A percentile compares a stretch with the other conserved stretches of the same genome.
These are phyloP conservation scores for Naegleria gruberi DNA, from an alignment of 208 protist species.

Conservation along the genomic window DNA sequence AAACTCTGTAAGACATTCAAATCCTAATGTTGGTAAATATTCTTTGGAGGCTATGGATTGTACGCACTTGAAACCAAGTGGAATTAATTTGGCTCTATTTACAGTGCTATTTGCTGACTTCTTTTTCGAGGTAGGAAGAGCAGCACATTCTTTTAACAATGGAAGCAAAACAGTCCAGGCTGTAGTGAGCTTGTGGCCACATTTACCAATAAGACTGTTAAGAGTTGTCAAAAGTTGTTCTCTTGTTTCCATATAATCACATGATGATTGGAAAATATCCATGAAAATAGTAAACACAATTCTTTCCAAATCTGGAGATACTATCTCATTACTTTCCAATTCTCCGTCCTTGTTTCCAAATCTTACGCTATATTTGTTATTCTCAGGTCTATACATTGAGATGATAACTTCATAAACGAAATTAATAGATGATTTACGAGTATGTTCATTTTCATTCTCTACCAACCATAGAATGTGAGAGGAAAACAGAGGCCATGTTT, in stretches of 20 bases:
- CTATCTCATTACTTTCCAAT: neutral
- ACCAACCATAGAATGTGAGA: slow-evolving; percentile 8
- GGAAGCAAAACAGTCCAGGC: neutral
- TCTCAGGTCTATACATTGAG: neutral
- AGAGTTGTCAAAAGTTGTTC: neutral
- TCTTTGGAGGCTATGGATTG: slow-evolving; percentile 3
- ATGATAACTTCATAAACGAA: slow-evolving; percentile 15
- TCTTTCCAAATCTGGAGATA: neutral
- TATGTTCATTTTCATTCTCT: neutral
- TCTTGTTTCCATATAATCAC: neutral
- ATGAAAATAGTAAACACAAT: neutral
- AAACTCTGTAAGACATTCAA: neutral
- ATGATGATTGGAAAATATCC: slow-evolving; percentile 1
- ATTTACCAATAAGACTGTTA: neutral
- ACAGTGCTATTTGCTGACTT: neutral
- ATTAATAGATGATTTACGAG: slow-evolving; percentile 18
- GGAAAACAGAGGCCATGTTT: slow-evolving; percentile 16
- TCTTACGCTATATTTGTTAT: neutral
- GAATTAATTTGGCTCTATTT: neutral
- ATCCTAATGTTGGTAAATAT: neutral
- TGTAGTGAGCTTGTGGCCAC: neutral
- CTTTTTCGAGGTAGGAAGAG: neutral
- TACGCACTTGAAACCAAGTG: slow-evolving; percentile 1
- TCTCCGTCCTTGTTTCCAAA: neutral
- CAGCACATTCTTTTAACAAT: neutral